These are phyloP conservation scores for Coelastrella sp. DNA, from an alignment of 139 green algal genomes.

Conservation along the genomic window DNA sequence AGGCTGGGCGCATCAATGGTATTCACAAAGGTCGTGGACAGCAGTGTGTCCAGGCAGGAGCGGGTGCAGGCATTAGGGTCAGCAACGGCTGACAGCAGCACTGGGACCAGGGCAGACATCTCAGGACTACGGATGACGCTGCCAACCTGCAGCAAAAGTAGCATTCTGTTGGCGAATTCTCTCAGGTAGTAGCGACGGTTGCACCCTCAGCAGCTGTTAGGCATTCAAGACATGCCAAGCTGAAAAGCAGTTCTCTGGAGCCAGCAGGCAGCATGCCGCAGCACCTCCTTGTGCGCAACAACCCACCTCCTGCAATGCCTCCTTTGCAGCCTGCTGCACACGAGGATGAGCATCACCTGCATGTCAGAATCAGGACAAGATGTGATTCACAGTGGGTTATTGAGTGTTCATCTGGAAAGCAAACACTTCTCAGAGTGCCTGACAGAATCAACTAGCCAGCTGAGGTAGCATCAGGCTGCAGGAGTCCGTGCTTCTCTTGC, in stretches of 20 bases:
- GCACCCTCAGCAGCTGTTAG: too few relatives aligned
- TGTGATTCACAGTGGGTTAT: too few relatives aligned
- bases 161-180: not conserved
- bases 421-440: too few relatives aligned
- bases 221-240: not conserved
- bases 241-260: not conserved
- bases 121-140: slow-evolving; percentile 96
- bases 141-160: slow-evolving; percentile 74
- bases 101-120: slow-evolving; percentile 84
- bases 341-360: slow-evolving; percentile 81
- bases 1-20: slow-evolving; percentile 93
- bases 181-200: too few relatives aligned
- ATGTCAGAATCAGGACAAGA: too few relatives aligned
- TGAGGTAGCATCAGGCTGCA: too few relatives aligned
- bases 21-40: slow-evolving; percentile 96
- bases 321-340: slow-evolving; percentile 84
- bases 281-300: too few relatives aligned
- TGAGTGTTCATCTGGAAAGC: too few relatives aligned
- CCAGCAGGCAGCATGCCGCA: too few relatives aligned
- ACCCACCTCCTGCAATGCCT: slow-evolving; percentile 85
- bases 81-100: slow-evolving; percentile 89
- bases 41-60: slow-evolving; percentile 77
- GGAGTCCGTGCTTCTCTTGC: too few relatives aligned
- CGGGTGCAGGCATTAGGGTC: slow-evolving; percentile 83
- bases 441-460: too few relatives aligned